These are phyloP conservation scores for Sedum album DNA, from an alignment of 164 flowering plant genomes.

Conservation along the genomic window DNA sequence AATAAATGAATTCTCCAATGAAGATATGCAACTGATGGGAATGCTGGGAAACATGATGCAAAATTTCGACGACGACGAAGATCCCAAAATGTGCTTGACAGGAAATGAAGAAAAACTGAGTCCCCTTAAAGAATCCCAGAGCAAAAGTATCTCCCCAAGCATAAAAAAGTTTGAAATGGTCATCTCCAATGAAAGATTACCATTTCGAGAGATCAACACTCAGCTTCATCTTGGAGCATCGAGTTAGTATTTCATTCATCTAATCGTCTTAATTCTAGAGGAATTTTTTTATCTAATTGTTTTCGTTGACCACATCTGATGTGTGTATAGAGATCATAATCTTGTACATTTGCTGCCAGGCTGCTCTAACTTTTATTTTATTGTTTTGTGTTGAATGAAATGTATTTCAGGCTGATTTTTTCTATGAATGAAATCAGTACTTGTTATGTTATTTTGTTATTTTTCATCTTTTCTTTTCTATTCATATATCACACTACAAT, in stretches of 20 bases:
- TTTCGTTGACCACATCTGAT: too few relatives aligned
- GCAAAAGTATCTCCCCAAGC: neutral
- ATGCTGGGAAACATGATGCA: conserved; percentile 27
- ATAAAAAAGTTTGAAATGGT: neutral
- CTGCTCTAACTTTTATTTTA: too few relatives aligned
- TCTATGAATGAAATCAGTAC: too few relatives aligned
- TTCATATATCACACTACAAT: too few relatives aligned
- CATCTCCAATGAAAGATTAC: neutral
- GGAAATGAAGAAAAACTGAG: conserved; percentile 11
- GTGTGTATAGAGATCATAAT: too few relatives aligned
- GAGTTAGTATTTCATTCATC: neutral
- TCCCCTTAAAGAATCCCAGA: conserved; percentile 22
- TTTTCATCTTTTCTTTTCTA: too few relatives aligned
- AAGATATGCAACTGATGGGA: conserved; percentile 31
- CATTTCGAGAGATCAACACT: neutral
- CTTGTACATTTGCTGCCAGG: too few relatives aligned
- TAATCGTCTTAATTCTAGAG: neutral
- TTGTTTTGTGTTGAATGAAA: too few relatives aligned
- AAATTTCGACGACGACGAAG: conserved; percentile 8
- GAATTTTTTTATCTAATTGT: too few relatives aligned
- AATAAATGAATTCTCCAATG: conserved; percentile 19
- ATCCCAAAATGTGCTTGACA: neutral
- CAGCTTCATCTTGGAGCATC: conserved; percentile 8
- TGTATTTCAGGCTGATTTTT: too few relatives aligned
- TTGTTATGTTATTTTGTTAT: too few relatives aligned